Base-by-base conservation (phyloP, 148 eudicot species). In the Mesembryanthemum crystallinum region DNA sequence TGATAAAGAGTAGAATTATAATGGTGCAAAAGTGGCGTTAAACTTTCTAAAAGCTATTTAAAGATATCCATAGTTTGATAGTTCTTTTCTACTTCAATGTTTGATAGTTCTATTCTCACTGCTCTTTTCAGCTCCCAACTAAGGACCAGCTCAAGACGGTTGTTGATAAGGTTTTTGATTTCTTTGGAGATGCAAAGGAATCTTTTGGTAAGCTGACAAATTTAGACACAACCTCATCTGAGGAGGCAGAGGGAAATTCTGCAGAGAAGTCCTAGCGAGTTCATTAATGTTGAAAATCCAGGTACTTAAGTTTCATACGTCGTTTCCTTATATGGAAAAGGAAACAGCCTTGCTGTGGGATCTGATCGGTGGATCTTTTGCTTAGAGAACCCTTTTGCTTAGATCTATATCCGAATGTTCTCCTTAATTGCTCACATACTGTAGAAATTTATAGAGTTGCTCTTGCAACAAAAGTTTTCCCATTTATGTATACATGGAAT, bases 151-250 rank as follows among this genome's bases (percentile, higher is more conserved):
- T 95, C 39, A 92, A 87, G 87, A 90, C 96, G 39, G 98, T 95
- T 76, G 59, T 92, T 33, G 98, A 92, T 71, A 92, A 95, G 54
- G 98, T 92, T 64, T 85, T 84, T 76, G 98, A 92, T 81, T 90
- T 92, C 82, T 89, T 92, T 49, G 98, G 98, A 62, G 88, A 87
- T 73, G 94, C 96, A 35, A 90, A 90, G 77, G 96, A 95, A 81
- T 95, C 98, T 8, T 92, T 95, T 43, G 97, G 98, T 49, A 95
- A 95, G 82, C 37, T 92, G 45, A 77, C 96, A 32, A 57, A 88
- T 57, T 23, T 94, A 73, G 76, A 85, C 79, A 54, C 86, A 24
- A 57, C 82, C 8, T 47, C 89, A 14, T 43, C 80, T 4, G 84
- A 82, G 42, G 93, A 86, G 79, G 73, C 72, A 24, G 88, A 88